phyloP scores from a whole-genome alignment of 1,284 basidiomycete species.

The Papiliotrema laurentii region DNA sequence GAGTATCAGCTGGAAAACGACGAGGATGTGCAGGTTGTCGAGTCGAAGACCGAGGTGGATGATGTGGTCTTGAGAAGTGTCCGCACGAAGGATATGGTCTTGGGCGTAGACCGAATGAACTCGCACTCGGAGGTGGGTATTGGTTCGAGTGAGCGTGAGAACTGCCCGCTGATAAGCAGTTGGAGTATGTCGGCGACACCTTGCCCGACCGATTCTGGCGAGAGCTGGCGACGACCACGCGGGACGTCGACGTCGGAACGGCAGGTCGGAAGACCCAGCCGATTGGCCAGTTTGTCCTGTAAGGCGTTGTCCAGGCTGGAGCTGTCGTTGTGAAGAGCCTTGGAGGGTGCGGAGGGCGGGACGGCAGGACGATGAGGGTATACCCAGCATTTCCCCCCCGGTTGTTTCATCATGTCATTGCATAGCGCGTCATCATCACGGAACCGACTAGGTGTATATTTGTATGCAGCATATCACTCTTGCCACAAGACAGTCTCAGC shows the following conservation, averaged over 20 bases:
- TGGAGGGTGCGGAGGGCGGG: no score
- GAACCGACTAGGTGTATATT: no score
- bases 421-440: no score
- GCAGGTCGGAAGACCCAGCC: no score
- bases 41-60: not conserved
- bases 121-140: constrained; percentile 4
- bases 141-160: not conserved
- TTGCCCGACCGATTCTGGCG: not conserved
- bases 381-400: no score
- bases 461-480: no score
- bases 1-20: not conserved
- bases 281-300: not conserved
- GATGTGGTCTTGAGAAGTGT: constrained; percentile 1
- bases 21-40: constrained; percentile 1
- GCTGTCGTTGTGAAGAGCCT: no score
- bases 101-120: not conserved
- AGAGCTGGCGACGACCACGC: constrained; percentile 1
- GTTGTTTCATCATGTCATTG: no score
- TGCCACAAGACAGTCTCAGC: not conserved
- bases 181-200: not conserved
- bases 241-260: constrained; percentile 1
- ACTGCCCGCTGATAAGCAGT: not conserved
- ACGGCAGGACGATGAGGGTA: no score
- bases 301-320: not conserved
- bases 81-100: constrained; percentile 1